Conservation (phyloP, 2,329 filamentous ascomycete species). For the Xylaria sp. region DNA sequence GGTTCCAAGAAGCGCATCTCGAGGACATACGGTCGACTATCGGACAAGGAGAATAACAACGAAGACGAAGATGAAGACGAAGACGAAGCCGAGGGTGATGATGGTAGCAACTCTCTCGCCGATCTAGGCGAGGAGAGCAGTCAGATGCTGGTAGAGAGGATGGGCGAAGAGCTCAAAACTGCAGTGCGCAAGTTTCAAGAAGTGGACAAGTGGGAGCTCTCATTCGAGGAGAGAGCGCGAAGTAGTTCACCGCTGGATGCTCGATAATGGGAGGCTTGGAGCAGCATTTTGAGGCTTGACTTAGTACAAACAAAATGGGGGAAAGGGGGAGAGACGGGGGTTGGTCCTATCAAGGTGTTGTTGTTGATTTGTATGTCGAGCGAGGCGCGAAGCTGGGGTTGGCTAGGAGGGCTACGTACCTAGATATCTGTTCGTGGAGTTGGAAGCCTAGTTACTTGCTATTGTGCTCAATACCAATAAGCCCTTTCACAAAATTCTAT, state of each 20-base stretch:
- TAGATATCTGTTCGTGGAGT: slow-evolving; percentile 22
- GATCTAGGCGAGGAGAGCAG: slow-evolving; percentile 51
- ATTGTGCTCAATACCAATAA: slow-evolving; percentile 24
- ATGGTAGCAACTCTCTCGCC: slow-evolving; percentile 53
- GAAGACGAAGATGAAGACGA: slow-evolving; percentile 46
- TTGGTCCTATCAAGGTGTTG: slow-evolving; percentile 28
- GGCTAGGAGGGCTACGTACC: slow-evolving; percentile 30
- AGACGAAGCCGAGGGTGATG: slow-evolving; percentile 52
- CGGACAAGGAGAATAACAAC: slow-evolving; percentile 69
- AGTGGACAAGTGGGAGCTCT: slow-evolving; percentile 75
- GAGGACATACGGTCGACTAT: slow-evolving; percentile 64
- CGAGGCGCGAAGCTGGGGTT: slow-evolving; percentile 11
- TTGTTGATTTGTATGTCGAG: slow-evolving; percentile 27
- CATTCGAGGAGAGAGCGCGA: slow-evolving; percentile 72
- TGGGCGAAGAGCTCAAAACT: slow-evolving; percentile 67
- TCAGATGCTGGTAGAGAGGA: slow-evolving; percentile 53
- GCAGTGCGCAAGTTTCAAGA: slow-evolving; percentile 73
- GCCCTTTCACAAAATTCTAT: slow-evolving; percentile 2
- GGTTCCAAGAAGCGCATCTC: slow-evolving; percentile 39
- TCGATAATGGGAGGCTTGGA: slow-evolving; percentile 52
- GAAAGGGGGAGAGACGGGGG: neutral
- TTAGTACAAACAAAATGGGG: slow-evolving; percentile 5
- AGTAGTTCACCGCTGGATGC: slow-evolving; percentile 65
- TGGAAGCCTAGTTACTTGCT: slow-evolving; percentile 26
- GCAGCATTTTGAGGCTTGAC: slow-evolving; percentile 1